Conservation (phyloP, 495 filamentous ascomycete genomes). For the Tetracladium marchalianum region DNA sequence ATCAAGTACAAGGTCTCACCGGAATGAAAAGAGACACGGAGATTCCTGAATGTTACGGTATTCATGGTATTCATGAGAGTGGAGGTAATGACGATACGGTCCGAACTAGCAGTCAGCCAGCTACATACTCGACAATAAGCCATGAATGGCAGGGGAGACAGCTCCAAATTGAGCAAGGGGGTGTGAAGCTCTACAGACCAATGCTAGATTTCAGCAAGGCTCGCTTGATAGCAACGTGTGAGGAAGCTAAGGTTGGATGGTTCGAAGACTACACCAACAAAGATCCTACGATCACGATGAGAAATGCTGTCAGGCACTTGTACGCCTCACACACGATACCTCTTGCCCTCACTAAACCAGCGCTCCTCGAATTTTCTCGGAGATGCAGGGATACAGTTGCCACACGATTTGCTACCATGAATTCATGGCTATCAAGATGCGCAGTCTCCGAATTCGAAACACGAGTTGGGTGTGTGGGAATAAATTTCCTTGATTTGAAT, state of each 20-base stretch:
- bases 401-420: slow-evolving; percentile 12
- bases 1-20: slow-evolving; percentile 51
- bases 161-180: slow-evolving; percentile 44
- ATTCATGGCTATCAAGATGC: slow-evolving; percentile 8
- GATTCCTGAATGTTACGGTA: slow-evolving; percentile 75
- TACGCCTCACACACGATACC: slow-evolving; percentile 50
- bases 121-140: too few species aligned
- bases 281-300: slow-evolving; percentile 62
- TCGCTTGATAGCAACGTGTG: slow-evolving; percentile 62
- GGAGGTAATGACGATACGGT: slow-evolving; percentile 19
- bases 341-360: slow-evolving; percentile 51
- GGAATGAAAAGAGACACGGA: slow-evolving; percentile 54
- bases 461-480: slow-evolving; percentile 28
- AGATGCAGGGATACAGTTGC: slow-evolving; percentile 23
- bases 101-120: neutral
- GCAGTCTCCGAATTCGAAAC: slow-evolving; percentile 30
- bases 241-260: slow-evolving; percentile 53
- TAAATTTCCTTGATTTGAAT: slow-evolving; percentile 28
- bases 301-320: slow-evolving; percentile 73
- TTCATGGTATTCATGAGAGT: slow-evolving; percentile 62
- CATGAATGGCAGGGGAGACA: neutral
- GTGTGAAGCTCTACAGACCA: slow-evolving; percentile 63
- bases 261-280: slow-evolving; percentile 82
- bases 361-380: slow-evolving; percentile 46
- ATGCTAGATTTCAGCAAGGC: slow-evolving; percentile 65